Evolutionary conservation across 768 basidiomycete genomes (phyloP).

Genomic region (Naganishia antarctica): DNA sequence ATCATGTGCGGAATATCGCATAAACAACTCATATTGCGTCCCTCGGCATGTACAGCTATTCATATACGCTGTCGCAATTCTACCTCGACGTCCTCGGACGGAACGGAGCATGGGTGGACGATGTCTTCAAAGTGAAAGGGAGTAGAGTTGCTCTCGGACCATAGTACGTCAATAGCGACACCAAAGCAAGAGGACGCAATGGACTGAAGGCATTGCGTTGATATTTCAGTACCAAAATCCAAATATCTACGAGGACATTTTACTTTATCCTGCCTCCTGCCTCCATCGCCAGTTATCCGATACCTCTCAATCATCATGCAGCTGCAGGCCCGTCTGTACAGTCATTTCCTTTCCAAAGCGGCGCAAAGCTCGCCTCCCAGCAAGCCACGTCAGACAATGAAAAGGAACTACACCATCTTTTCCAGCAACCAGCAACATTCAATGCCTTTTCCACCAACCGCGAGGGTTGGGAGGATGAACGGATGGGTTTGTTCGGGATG

Average conservation of each 20-base stretch:
- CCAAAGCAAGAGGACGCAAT: not conserved
- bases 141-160: conserved; percentile 78
- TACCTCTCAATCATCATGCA: conserved; percentile 15
- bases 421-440: conserved; percentile 27
- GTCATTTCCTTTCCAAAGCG: conserved; percentile 1
- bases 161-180: conserved; percentile 61
- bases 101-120: conserved; percentile 97
- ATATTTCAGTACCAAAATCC: conserved; percentile 73
- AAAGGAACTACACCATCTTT: conserved; percentile 20
- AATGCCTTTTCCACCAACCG: conserved; percentile 29
- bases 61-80: conserved; percentile 43
- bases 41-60: conserved; percentile 30
- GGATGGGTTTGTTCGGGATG: conserved; percentile 30
- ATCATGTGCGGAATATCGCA: not conserved
- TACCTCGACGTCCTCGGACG: conserved; percentile 81
- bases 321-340: not conserved
- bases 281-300: conserved; percentile 27
- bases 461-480: conserved; percentile 28
- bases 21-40: not conserved
- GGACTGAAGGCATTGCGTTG: not conserved
- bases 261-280: conserved; percentile 87
- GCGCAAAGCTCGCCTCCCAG: not conserved
- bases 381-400: conserved; percentile 17
- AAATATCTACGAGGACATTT: conserved; percentile 95
- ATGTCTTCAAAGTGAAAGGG: conserved; percentile 87